Percentiles rank a stretch among this genome's conserved stretches.
These are phyloP conservation scores for Fusarium avenaceum DNA, from an alignment of 2,329 filamentous ascomycete genomes.

Conservation along the genomic window DNA sequence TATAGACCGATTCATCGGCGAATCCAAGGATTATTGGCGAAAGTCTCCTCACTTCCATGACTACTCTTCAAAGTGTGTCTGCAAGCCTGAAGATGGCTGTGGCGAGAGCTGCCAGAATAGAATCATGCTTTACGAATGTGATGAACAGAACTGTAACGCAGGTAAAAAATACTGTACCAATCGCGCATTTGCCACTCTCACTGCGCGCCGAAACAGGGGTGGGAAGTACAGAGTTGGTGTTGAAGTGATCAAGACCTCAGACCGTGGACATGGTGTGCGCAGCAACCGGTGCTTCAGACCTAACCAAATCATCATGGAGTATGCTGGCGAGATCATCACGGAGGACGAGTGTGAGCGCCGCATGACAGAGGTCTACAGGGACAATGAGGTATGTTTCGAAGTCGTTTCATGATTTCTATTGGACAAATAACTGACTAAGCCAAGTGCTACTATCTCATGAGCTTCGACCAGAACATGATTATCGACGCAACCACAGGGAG, in stretches of 20 bases:
- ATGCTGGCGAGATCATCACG: slow-evolving; percentile 97
- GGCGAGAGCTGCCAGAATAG: slow-evolving; percentile 93
- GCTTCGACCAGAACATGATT: slow-evolving; percentile 98
- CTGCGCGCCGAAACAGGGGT: slow-evolving; percentile 79
- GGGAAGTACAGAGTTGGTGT: slow-evolving; percentile 93
- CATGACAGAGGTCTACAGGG: slow-evolving; percentile 93
- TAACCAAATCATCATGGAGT: slow-evolving; percentile 97
- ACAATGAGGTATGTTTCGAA: slow-evolving; percentile 79
- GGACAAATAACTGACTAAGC: slow-evolving; percentile 25
- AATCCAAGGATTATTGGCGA: slow-evolving; percentile 84
- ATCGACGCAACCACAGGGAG: slow-evolving; percentile 97
- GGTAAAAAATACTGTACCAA: slow-evolving; percentile 83
- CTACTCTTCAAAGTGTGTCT: slow-evolving; percentile 83
- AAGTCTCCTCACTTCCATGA: slow-evolving; percentile 81
- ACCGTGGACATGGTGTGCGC: slow-evolving; percentile 91
- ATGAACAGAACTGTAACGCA: slow-evolving; percentile 87
- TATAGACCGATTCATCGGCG: slow-evolving; percentile 88
- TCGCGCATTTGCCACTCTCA: slow-evolving; percentile 86
- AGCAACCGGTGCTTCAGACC: slow-evolving; percentile 89
- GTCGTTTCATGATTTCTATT: slow-evolving; percentile 2
- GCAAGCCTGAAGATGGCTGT: slow-evolving; percentile 82
- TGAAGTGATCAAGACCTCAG: slow-evolving; percentile 90
- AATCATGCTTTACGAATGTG: slow-evolving; percentile 98
- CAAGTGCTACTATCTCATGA: slow-evolving; percentile 99
- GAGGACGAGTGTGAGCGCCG: slow-evolving; percentile 92